phyloP scores from a whole-genome alignment of 192 early-diverging fungal species.

The Coemansia sp. region DNA sequence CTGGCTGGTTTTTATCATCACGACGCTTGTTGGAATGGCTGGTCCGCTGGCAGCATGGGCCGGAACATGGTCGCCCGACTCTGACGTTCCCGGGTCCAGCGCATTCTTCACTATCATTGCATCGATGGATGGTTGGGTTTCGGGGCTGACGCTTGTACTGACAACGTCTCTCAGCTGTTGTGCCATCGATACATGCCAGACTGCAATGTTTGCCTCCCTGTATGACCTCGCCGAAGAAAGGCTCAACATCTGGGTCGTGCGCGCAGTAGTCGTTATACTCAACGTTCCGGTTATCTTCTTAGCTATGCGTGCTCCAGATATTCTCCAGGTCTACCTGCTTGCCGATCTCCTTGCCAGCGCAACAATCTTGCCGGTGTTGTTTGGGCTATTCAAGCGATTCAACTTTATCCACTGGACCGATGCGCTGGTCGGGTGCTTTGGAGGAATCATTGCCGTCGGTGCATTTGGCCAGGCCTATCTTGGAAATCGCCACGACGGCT shows the following conservation, averaged over 20 bases:
- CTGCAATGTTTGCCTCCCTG: slow-evolving; percentile 65
- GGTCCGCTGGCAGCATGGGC: slow-evolving; percentile 68
- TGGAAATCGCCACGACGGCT: slow-evolving; percentile 52
- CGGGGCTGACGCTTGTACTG: slow-evolving; percentile 59
- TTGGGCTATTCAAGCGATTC: slow-evolving; percentile 53
- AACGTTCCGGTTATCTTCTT: slow-evolving; percentile 58
- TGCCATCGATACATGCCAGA: slow-evolving; percentile 67
- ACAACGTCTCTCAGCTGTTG: slow-evolving; percentile 66
- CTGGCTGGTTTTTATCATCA: slow-evolving; percentile 56
- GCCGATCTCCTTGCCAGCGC: slow-evolving; percentile 64
- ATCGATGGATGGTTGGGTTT: slow-evolving; percentile 60
- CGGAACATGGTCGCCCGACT: slow-evolving; percentile 55
- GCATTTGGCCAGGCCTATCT: slow-evolving; percentile 56
- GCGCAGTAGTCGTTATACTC: slow-evolving; percentile 45
- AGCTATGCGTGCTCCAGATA: slow-evolving; percentile 59
- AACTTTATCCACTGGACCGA: slow-evolving; percentile 57
- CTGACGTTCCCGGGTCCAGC: slow-evolving; percentile 54
- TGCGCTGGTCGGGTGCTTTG: slow-evolving; percentile 55
- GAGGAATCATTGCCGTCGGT: slow-evolving; percentile 56
- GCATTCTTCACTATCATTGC: slow-evolving; percentile 68
- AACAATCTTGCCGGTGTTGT: slow-evolving; percentile 57
- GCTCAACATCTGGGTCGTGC: slow-evolving; percentile 49
- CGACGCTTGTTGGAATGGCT: slow-evolving; percentile 60
- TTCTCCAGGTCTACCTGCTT: slow-evolving; percentile 61
- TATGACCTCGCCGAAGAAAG: slow-evolving; percentile 57